Evolutionary conservation across 352 stramenopile species (phyloP).

Genomic region (Phytopythium delawarense): DNA sequence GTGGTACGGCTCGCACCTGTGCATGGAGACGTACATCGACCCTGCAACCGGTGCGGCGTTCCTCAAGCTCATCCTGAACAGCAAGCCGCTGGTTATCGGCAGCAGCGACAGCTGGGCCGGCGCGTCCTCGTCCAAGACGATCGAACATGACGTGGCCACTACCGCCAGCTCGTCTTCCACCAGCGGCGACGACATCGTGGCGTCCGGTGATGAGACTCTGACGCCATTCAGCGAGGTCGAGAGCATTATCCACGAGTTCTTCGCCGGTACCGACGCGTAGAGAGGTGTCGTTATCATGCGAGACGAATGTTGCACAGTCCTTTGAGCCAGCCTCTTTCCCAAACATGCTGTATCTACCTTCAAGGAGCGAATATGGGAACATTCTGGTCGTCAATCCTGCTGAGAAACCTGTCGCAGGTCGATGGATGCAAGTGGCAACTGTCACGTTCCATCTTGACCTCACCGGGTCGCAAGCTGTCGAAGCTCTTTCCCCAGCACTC

Average conservation of each 20-base stretch:
- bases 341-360: too few species aligned
- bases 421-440: too few species aligned
- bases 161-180: not conserved
- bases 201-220: constrained; percentile 20
- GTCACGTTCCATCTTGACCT: too few species aligned
- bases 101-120: constrained; percentile 2
- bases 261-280: constrained; percentile 10
- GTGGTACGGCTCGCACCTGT: constrained; percentile 13
- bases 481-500: too few species aligned
- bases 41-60: constrained; percentile 1
- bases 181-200: constrained; percentile 9
- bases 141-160: not conserved
- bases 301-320: too few species aligned
- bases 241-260: constrained; percentile 26
- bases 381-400: too few species aligned
- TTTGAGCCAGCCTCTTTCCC: too few species aligned
- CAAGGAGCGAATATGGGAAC: too few species aligned
- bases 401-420: too few species aligned
- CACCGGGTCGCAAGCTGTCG: too few species aligned
- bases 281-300: too few species aligned
- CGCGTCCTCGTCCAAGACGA: not conserved
- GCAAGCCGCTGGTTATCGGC: constrained; percentile 4
- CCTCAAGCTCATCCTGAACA: constrained; percentile 8
- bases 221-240: constrained; percentile 50
- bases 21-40: constrained; percentile 12